A percentile compares a stretch with the other conserved stretches of the same genome.
Evolutionary conservation across 805 yeast species (phyloP).

Genomic region (Crinitomyces ghanaensis): DNA sequence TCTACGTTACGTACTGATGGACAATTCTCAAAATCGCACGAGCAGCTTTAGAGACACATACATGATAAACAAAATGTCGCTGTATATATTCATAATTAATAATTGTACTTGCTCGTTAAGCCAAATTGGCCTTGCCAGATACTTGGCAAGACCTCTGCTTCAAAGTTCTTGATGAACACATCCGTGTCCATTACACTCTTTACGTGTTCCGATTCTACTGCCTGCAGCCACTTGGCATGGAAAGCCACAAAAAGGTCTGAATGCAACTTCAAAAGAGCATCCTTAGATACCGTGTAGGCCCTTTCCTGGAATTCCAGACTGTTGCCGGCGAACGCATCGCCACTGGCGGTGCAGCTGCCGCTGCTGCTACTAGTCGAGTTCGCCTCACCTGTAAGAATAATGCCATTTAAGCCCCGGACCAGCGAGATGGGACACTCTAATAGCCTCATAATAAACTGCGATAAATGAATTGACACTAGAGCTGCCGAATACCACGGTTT

Average conservation of each 20-base stretch:
- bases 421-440: conserved; percentile 9
- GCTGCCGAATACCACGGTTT: conserved; percentile 27
- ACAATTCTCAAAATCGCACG: no score
- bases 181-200: conserved; percentile 22
- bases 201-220: conserved; percentile 13
- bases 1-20: no score
- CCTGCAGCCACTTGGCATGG: conserved; percentile 19
- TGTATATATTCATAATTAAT: no score
- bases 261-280: conserved; percentile 13
- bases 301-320: not conserved
- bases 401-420: conserved; percentile 3
- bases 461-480: conserved; percentile 23
- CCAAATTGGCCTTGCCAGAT: no score
- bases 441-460: conserved; percentile 9
- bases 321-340: not conserved
- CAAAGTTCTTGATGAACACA: conserved; percentile 2
- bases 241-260: conserved; percentile 13
- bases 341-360: not conserved
- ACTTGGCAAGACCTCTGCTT: no score
- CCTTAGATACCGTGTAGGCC: not conserved
- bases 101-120: no score
- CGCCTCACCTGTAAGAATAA: not conserved
- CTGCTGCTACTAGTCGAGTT: conserved; percentile 1
- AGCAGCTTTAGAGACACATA: no score
- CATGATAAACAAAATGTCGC: no score